phyloP scores from a whole-genome alignment of 2,329 filamentous ascomycete species.

The Ophiocordyceps camponoti-saundersi region DNA sequence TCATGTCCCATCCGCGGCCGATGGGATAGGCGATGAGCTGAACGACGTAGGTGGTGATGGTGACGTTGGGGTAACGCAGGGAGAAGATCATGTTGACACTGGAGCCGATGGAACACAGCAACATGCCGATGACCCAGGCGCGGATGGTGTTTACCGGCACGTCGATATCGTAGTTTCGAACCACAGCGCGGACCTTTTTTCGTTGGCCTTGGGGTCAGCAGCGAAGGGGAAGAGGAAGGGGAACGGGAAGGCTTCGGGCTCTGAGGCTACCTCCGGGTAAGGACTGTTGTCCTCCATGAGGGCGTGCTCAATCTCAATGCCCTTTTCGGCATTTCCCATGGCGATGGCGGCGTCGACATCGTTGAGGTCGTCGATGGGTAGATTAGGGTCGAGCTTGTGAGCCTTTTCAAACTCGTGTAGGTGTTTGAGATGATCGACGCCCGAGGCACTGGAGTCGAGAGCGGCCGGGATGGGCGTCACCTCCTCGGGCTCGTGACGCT shows the following conservation, averaged over 20 bases:
- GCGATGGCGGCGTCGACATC: slow-evolving; percentile 41
- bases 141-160: slow-evolving; percentile 47
- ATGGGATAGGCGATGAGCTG: slow-evolving; percentile 46
- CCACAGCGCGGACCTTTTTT: slow-evolving; percentile 42
- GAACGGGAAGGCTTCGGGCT: not conserved
- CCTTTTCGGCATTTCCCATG: slow-evolving; percentile 36
- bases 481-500: slow-evolving; percentile 27
- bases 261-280: slow-evolving; percentile 39
- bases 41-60: slow-evolving; percentile 43
- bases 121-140: slow-evolving; percentile 43
- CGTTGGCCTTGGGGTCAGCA: not conserved
- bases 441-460: slow-evolving; percentile 20
- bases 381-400: slow-evolving; percentile 47
- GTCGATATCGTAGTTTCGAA: slow-evolving; percentile 47
- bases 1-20: slow-evolving; percentile 34
- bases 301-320: slow-evolving; percentile 38
- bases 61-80: slow-evolving; percentile 39
- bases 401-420: slow-evolving; percentile 40
- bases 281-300: slow-evolving; percentile 48
- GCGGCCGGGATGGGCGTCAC: slow-evolving; percentile 24
- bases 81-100: slow-evolving; percentile 45
- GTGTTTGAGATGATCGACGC: slow-evolving; percentile 24
- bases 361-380: slow-evolving; percentile 44
- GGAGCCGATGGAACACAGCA: slow-evolving; percentile 45
- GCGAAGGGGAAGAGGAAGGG: not conserved